Base-by-base conservation (phyloP, 495 filamentous ascomycete genomes). In the Penicillium odoratum region DNA sequence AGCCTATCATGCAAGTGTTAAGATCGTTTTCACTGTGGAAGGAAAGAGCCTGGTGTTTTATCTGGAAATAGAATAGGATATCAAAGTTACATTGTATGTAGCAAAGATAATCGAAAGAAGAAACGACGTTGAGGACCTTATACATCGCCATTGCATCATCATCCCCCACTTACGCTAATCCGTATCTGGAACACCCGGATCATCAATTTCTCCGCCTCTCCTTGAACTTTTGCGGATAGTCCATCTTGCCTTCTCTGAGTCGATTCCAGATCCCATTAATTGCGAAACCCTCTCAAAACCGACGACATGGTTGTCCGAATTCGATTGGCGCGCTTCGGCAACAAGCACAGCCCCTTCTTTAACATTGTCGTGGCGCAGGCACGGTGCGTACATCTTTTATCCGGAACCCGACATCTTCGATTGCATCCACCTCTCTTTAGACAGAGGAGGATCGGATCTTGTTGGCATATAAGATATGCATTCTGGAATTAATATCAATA, bases 361-460 rank as follows among this genome's bases (percentile, higher is more conserved):
- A 98, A 98, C 77, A 96, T 98, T 59, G 91, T 98, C 52, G 91
- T 98, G 56, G 83, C 91, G 25, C 93, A 98, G 60, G 93, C 94
- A n/a, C 85, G 93, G 93, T 96, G 84, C 55, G 78, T 72, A 43
- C 8, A 33, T 43, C 43, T 25, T 33, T 47, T 43, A n/a, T 47
- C 43, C 28, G 7, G 5, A 34, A 10, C 26, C 28, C 46, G n/a
- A 48, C n/a, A 48, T 40, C 38, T 40, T 16, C 15, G 1, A n/a
- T 40, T 13, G n/a, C 38, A 40, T 16, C 38, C 38, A 40, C 5
- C 13, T 16, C 38, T 21, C 21, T 21, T 21, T 21, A 2, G 21
- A 1, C 21, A 21, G 21, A 21, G 21, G 21, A 2, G 21, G 21
- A 21, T 21, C 2, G 40, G 5, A 15, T 16, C 1, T 16, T 44